Percentiles rank a stretch among this genome's conserved stretches.
phyloP scores from a whole-genome alignment of 1,284 basidiomycete genomes.

The Somion occarium region DNA sequence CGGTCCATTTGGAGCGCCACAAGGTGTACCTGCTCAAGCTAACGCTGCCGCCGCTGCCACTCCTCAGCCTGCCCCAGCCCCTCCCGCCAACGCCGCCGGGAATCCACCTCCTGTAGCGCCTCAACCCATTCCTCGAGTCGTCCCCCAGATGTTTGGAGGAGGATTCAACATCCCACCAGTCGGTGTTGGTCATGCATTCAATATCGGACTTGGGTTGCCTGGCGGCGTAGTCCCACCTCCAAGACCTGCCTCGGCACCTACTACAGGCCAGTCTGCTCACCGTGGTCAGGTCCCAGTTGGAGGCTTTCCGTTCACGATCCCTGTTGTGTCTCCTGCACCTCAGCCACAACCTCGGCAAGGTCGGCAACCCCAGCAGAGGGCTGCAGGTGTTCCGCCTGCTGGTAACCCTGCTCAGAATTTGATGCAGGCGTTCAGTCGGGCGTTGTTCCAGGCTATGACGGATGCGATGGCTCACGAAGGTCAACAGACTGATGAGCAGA shows the following conservation, averaged over 20 bases:
- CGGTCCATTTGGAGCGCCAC: neutral
- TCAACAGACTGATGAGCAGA: neutral
- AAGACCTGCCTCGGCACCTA: neutral
- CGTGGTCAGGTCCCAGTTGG: neutral
- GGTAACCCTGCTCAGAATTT: neutral
- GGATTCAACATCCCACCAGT: neutral
- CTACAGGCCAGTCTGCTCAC: neutral
- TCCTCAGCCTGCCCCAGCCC: neutral
- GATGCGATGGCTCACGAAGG: neutral
- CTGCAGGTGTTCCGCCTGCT: neutral
- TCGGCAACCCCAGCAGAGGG: neutral
- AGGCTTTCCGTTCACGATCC: neutral
- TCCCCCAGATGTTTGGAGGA: constrained; percentile 1
- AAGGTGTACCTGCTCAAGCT: neutral
- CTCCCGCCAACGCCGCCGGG: neutral
- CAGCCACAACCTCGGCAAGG: neutral
- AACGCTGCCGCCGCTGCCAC: neutral
- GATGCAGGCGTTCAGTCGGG: neutral
- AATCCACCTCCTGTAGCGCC: neutral
- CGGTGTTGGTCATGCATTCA: neutral
- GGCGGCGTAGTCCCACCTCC: neutral
- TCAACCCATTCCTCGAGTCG: neutral
- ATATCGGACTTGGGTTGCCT: neutral
- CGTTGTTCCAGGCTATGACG: neutral
- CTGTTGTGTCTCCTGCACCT: neutral